Evolutionary conservation across 2,329 filamentous ascomycete species (phyloP), one percentile per base, ranked within the genome.

Genomic region (Claviceps pusilla): DNA sequence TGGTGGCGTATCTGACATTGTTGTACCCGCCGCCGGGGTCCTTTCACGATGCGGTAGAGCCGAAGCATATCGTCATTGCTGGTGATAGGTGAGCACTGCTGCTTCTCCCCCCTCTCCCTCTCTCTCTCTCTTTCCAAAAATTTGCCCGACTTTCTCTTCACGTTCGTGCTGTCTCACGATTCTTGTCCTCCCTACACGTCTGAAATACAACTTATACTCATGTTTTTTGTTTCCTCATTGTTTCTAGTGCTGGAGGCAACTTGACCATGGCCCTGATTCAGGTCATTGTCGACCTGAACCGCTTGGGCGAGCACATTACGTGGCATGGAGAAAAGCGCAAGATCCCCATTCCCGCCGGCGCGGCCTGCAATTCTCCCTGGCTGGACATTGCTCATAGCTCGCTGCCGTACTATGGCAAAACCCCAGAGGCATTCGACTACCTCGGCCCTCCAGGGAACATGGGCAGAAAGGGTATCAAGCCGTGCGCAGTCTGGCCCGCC

Each of bases 1-100:
- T 91, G 10, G 73, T 84, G 37, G 81, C 84, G 0, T 93, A 91
- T 62, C 73, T 93, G 41, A 79, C 78, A 0, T 73, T 90, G 7
- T 73, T 93, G 1, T 83, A 88, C 61, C 87, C 87, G 12, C 83
- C 84, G 0, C 72, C 78, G 0, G 83, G 76, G 19, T 77, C 86
- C 0, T 76, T 81, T 48, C 87, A 93, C 64, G 72, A 76, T 14
- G 71, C 86, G 2, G 77, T 91, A 1, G 69, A 74, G 6, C 74
- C 87, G 0, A 71, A 74, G 46, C 73, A 87, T 54, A 83, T 93
- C 46, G 80, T 89, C 10, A 72, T 93, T 59, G 76, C 77, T 2
- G 87, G 87, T 43, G 87, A 93, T 59, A 80, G 76, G 76, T 78
- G 63, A 35, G 16, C 7, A 4, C 14, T 35, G 35, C 16, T 19